Evolutionary conservation across 2,329 filamentous ascomycete genomes (phyloP).

Genomic region (Hypoxylon sp.): DNA sequence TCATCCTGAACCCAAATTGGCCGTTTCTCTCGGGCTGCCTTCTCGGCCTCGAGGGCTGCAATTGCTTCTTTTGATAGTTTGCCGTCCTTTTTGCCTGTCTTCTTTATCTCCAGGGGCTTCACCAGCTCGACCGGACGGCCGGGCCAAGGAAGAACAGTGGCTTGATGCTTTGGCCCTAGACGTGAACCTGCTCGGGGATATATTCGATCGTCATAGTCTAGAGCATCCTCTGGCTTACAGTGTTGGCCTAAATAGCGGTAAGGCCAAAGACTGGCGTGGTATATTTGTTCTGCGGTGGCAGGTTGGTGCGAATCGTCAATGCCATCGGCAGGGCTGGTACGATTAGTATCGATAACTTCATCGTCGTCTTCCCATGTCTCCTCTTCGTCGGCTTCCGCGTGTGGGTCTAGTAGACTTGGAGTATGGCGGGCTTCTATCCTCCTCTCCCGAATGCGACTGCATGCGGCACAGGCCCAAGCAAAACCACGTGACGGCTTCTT

Average conservation of each 20-base stretch:
- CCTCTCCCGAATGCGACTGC: constrained; percentile 94
- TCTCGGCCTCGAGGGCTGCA: constrained; percentile 86
- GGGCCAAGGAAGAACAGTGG: constrained; percentile 86
- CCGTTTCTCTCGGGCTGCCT: constrained; percentile 81
- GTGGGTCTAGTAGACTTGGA: constrained; percentile 78
- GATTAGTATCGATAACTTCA: constrained; percentile 72
- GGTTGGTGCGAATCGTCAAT: constrained; percentile 69
- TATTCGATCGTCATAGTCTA: constrained; percentile 97
- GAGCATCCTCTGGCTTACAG: constrained; percentile 92
- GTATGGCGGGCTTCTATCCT: constrained; percentile 92
- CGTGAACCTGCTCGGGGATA: constrained; percentile 96
- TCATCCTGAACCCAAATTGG: constrained; percentile 96
- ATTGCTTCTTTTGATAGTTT: constrained; percentile 85
- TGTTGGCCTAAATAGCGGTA: constrained; percentile 97
- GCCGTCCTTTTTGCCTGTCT: constrained; percentile 81
- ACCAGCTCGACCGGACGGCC: constrained; percentile 91
- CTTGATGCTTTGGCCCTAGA: constrained; percentile 91
- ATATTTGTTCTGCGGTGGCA: constrained; percentile 87
- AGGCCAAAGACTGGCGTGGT: constrained; percentile 94
- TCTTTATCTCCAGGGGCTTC: constrained; percentile 89
- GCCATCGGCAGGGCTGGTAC: constrained; percentile 75
- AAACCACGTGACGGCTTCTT: constrained; percentile 99
- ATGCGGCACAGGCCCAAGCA: constrained; percentile 97
- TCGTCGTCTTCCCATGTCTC: constrained; percentile 79
- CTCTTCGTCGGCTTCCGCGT: constrained; percentile 76